Percentiles rank a stretch among this genome's conserved stretches.
These are phyloP conservation scores for Microcyclosporella mali DNA, from an alignment of 2,329 filamentous ascomycete species.

Conservation along the genomic window DNA sequence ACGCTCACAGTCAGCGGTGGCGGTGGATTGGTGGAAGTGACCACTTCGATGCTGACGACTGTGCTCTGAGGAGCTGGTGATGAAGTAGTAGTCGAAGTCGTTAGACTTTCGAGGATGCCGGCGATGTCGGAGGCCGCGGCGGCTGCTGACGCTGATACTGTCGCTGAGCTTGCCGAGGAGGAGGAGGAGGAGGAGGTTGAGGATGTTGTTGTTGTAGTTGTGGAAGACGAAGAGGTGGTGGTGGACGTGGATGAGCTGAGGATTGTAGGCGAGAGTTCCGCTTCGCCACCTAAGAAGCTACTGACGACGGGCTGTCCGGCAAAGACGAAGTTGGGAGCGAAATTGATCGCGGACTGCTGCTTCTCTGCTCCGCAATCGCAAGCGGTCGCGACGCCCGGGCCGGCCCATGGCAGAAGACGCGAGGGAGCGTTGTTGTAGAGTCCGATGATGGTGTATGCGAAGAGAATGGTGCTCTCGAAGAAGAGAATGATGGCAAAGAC, in stretches of 20 bases:
- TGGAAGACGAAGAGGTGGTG: slow-evolving; percentile 4
- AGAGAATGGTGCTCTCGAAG: slow-evolving; percentile 32
- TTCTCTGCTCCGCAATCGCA: slow-evolving; percentile 13
- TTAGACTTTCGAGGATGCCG: slow-evolving; percentile 12
- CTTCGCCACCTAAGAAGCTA: slow-evolving; percentile 5
- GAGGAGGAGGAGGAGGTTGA: slow-evolving; percentile 5
- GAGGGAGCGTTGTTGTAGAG: slow-evolving; percentile 32
- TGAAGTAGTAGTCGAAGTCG: slow-evolving; percentile 11
- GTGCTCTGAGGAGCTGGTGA: slow-evolving; percentile 13
- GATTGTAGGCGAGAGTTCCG: background rate
- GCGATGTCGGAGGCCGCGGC: slow-evolving; percentile 17
- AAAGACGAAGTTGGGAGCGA: slow-evolving; percentile 30
- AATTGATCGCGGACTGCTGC: slow-evolving; percentile 26
- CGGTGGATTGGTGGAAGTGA: slow-evolving; percentile 17
- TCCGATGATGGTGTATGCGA: slow-evolving; percentile 34
- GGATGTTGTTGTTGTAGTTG: slow-evolving; percentile 4
- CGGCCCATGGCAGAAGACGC: slow-evolving; percentile 22
- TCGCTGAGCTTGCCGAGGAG: slow-evolving; percentile 5
- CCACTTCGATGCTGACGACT: slow-evolving; percentile 15
- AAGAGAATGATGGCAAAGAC: slow-evolving; percentile 29
- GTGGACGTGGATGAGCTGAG: slow-evolving; percentile 3
- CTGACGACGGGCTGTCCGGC: slow-evolving; percentile 8
- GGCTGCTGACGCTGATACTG: slow-evolving; percentile 8
- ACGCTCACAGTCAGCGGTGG: slow-evolving; percentile 5
- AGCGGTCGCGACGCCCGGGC: slow-evolving; percentile 7